Percentiles rank a stretch among this genome's conserved stretches.
Evolutionary conservation across 768 basidiomycete genomes (phyloP).

Genomic region (Lentinula boryana): DNA sequence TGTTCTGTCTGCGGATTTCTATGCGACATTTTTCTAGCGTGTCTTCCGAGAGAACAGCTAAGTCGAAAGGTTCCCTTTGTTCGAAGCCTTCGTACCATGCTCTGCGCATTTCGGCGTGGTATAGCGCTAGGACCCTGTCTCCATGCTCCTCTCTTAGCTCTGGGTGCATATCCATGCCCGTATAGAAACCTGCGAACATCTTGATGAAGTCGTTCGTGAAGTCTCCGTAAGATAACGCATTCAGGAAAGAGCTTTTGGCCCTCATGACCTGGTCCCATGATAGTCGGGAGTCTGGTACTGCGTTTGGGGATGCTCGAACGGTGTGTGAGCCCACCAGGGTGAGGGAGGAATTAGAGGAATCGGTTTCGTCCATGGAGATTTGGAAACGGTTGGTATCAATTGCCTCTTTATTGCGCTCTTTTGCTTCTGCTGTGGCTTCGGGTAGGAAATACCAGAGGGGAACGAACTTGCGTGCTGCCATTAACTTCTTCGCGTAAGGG

Average conservation of each 20-base stretch:
- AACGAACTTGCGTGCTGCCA: background rate
- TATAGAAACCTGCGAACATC: slow-evolving; percentile 7
- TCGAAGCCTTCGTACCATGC: slow-evolving; percentile 4
- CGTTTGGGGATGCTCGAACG: background rate
- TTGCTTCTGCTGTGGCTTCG: slow-evolving; percentile 1
- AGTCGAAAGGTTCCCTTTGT: background rate
- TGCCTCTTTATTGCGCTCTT: background rate
- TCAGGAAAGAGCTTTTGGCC: slow-evolving; percentile 5
- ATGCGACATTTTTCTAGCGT: background rate
- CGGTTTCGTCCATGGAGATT: background rate
- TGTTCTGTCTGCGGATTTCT: too few species aligned
- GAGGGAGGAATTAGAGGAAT: background rate
- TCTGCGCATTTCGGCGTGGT: slow-evolving; percentile 1
- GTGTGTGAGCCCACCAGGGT: background rate
- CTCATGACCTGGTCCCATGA: slow-evolving; percentile 2
- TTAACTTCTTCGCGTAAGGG: slow-evolving; percentile 1
- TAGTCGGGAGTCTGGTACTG: background rate
- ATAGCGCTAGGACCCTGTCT: background rate
- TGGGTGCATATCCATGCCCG: slow-evolving; percentile 6
- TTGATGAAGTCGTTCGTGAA: background rate
- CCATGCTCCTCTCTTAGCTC: background rate
- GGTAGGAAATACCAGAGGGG: slow-evolving; percentile 7
- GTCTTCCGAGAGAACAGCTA: background rate
- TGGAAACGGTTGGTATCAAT: background rate
- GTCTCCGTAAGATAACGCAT: background rate